These are phyloP conservation scores for Cardamine resedifolia DNA, from an alignment of 345 rosid species.

Conservation along the genomic window DNA sequence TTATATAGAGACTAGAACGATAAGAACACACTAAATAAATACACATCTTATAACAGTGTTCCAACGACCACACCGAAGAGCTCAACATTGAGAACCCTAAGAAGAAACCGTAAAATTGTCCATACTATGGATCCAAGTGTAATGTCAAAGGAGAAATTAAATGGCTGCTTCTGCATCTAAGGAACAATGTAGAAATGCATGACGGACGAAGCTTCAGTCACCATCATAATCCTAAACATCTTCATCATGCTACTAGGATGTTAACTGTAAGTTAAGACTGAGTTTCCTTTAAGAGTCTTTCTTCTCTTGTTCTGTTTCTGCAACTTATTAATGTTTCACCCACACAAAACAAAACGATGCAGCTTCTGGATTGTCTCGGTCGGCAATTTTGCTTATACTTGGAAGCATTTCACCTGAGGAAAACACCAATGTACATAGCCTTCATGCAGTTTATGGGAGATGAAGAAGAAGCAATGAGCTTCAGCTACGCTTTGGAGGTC, in stretches of 20 bases:
- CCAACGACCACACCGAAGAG: constrained; percentile 66
- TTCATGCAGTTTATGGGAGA: constrained; percentile 49
- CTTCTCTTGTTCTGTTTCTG: constrained; percentile 1
- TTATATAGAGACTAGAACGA: neutral
- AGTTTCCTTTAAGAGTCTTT: neutral
- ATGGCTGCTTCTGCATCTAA: constrained; percentile 64
- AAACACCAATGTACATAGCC: constrained; percentile 42
- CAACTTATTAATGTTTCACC: neutral
- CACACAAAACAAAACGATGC: neutral
- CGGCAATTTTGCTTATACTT: constrained; percentile 44
- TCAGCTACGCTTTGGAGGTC: constrained; percentile 44
- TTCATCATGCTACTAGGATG: constrained; percentile 86
- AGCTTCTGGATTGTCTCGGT: constrained; percentile 46
- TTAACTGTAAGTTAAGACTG: constrained; percentile 52
- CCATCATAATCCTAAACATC: constrained; percentile 80
- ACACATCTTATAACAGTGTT: constrained; percentile 43
- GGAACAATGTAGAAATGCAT: constrained; percentile 79
- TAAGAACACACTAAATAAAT: neutral
- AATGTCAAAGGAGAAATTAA: constrained; percentile 58
- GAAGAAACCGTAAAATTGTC: constrained; percentile 68
- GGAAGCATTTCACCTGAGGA: constrained; percentile 42
- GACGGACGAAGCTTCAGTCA: constrained; percentile 82
- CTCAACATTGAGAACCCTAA: constrained; percentile 51
- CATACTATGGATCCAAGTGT: constrained; percentile 81
- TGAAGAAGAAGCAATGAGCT: constrained; percentile 45